A percentile compares a stretch with the other conserved stretches of the same genome.
Conservation (phyloP, 306 rosid genomes). For the Parietaria judaica region DNA sequence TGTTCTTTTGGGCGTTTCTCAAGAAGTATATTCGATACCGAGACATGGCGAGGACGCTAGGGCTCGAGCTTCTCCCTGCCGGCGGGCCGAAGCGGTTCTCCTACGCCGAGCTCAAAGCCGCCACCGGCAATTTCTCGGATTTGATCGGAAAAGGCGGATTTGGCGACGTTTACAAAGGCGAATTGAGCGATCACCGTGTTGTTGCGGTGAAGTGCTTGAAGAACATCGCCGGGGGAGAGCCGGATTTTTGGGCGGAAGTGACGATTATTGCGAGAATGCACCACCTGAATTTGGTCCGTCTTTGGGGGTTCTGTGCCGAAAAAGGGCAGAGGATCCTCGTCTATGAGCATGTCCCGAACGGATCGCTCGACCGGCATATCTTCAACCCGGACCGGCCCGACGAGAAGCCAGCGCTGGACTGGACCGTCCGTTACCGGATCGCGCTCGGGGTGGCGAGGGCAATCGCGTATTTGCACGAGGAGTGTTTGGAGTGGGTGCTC, state of each 20-base stretch:
- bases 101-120: constrained; percentile 64
- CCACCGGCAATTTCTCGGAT: constrained; percentile 69
- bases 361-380: constrained; percentile 67
- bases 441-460: constrained; percentile 76
- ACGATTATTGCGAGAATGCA: constrained; percentile 90
- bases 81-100: constrained; percentile 84
- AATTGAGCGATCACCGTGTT: constrained; percentile 61
- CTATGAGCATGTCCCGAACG: constrained; percentile 66
- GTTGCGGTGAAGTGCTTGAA: constrained; percentile 80
- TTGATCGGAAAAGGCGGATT: constrained; percentile 74
- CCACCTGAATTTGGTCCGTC: constrained; percentile 79
- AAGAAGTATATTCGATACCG: constrained; percentile 78
- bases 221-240: constrained; percentile 61
- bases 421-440: constrained; percentile 71
- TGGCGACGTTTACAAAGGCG: constrained; percentile 82
- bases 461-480: constrained; percentile 85
- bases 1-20: constrained; percentile 76
- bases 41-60: constrained; percentile 83
- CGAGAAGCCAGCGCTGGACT: constrained; percentile 40
- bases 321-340: constrained; percentile 78
- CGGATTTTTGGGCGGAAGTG: constrained; percentile 90
- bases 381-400: constrained; percentile 11
- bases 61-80: constrained; percentile 84
- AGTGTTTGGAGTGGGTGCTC: constrained; percentile 88
- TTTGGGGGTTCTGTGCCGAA: constrained; percentile 91